Evolutionary conservation across 352 stramenopile genomes (phyloP).

Genomic region (Bremia lactucae): DNA sequence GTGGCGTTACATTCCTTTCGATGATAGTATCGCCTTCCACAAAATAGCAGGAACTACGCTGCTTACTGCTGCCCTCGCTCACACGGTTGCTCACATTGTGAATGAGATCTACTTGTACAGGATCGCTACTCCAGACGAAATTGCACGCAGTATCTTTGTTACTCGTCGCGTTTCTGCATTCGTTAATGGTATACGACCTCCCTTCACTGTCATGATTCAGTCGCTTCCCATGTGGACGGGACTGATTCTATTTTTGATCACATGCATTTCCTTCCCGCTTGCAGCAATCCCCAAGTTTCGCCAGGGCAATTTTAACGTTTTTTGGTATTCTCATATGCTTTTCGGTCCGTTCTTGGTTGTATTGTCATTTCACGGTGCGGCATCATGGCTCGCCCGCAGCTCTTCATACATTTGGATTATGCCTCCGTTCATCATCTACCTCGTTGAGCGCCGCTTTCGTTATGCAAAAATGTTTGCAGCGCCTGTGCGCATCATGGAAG

Average conservation of each 20-base stretch:
- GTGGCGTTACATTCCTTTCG: slow-evolving; percentile 70
- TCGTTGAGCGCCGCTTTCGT: slow-evolving; percentile 56
- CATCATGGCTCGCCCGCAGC: slow-evolving; percentile 45
- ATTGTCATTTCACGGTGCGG: slow-evolving; percentile 47
- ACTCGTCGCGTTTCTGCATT: slow-evolving; percentile 39
- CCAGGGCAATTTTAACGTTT: slow-evolving; percentile 67
- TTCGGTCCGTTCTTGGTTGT: slow-evolving; percentile 62
- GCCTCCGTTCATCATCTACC: slow-evolving; percentile 58
- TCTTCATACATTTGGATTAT: slow-evolving; percentile 59
- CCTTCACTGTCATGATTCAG: slow-evolving; percentile 59
- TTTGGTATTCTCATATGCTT: slow-evolving; percentile 79
- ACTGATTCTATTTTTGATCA: slow-evolving; percentile 56
- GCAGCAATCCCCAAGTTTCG: slow-evolving; percentile 64
- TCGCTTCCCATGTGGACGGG: slow-evolving; percentile 60
- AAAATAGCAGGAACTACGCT: slow-evolving; percentile 59
- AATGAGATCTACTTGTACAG: slow-evolving; percentile 70
- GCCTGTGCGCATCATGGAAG: slow-evolving; percentile 55
- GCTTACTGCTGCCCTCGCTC: slow-evolving; percentile 43
- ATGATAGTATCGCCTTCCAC: slow-evolving; percentile 73
- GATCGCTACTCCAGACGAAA: slow-evolving; percentile 47
- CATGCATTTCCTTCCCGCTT: slow-evolving; percentile 52
- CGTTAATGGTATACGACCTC: slow-evolving; percentile 33
- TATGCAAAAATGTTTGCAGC: slow-evolving; percentile 63
- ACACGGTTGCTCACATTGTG: slow-evolving; percentile 52
- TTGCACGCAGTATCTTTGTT: slow-evolving; percentile 50